Base-by-base conservation (phyloP, 768 basidiomycete genomes). In the Lactarius deliciosus region DNA sequence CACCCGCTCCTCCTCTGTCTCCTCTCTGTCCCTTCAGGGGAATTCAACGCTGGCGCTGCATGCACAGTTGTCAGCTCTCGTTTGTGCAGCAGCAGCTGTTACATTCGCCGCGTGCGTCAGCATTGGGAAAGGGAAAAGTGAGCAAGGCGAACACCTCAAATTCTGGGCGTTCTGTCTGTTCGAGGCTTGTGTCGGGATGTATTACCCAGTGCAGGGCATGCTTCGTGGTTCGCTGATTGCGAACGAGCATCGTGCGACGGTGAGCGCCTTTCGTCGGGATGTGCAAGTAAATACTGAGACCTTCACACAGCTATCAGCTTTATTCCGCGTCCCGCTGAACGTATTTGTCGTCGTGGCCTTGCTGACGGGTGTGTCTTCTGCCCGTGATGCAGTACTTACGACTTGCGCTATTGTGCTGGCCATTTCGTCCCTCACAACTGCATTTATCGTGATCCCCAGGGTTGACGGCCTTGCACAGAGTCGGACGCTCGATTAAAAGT, bases 131-230 rank as follows among this genome's bases (percentile, higher is more conserved):
- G 68, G 61, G 25, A 64, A 60, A 43, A 57, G 63, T 20, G 40
- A 79, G 9, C 66, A 70, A 15, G 76, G 76, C 64, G 84, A 86
- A 65, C 78, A 80, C 41, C 67, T 79, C 22, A 82, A 89, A 5
- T 91, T 90, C 71, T 89, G 83, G 83, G 83, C 87, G 16, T 91
- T 91, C 71, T 90, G 90, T 70, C 76, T 81, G 16, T 91, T 90
- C 68, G 89, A 91, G 74, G 87, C 83, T 18, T 90, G 87, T 73
- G 90, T 91, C 8, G 89, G 89, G 56, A 83, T 89, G 85, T 91
- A 91, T 72, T 91, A 91, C 72, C 89, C 89, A 28, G 83, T 90
- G 36, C 89, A 91, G 65, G 89, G 89, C 34, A 90, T 88, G 81
- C 76, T 91, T 25, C 81, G 87, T 47, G 87, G 89, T 28, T 79